Conservation (phyloP, 1,284 basidiomycete genomes). For the Violaceomyces palustris region DNA sequence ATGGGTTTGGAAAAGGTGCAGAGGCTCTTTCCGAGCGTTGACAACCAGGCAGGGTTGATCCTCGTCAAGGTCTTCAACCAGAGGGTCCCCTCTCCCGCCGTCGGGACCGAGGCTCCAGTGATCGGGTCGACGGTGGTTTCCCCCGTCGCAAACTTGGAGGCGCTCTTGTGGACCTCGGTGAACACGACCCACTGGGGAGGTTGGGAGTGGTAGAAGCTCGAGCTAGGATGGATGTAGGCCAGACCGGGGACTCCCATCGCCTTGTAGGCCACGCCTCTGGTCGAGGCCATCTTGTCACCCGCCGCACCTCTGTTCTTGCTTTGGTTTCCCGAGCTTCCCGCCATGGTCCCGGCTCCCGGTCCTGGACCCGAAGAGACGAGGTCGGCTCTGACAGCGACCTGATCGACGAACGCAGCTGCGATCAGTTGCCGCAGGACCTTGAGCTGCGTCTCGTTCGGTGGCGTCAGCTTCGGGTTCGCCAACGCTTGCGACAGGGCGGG, state of each 20-base stretch:
- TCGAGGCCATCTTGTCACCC: slow-evolving; percentile 68
- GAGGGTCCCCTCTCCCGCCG: slow-evolving; percentile 10
- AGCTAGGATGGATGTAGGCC: slow-evolving; percentile 88
- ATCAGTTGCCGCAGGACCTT: slow-evolving; percentile 87
- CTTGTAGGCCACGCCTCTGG: slow-evolving; percentile 76
- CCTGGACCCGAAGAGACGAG: slow-evolving; percentile 56
- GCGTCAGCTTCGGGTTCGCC: slow-evolving; percentile 24
- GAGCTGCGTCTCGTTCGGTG: slow-evolving; percentile 59
- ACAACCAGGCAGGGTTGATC: slow-evolving; percentile 84
- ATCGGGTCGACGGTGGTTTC: slow-evolving; percentile 60
- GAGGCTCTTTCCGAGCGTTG: slow-evolving; percentile 69
- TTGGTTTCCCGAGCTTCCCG: slow-evolving; percentile 16
- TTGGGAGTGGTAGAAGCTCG: slow-evolving; percentile 64
- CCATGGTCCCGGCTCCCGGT: slow-evolving; percentile 9
- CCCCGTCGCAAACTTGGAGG: slow-evolving; percentile 49
- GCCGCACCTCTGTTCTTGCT: slow-evolving; percentile 40
- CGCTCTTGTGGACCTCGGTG: slow-evolving; percentile 59
- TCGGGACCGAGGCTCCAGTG: slow-evolving; percentile 51
- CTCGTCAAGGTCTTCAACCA: slow-evolving; percentile 46
- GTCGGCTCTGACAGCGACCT: slow-evolving; percentile 88
- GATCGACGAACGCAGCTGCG: slow-evolving; percentile 87
- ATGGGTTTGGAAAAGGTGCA: slow-evolving; percentile 82
- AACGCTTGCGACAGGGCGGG: slow-evolving; percentile 9
- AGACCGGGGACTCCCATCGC: slow-evolving; percentile 71
- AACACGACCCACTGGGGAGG: slow-evolving; percentile 87